Evolutionary conservation across 768 basidiomycete genomes (phyloP).

Genomic region (Suillus luteus): DNA sequence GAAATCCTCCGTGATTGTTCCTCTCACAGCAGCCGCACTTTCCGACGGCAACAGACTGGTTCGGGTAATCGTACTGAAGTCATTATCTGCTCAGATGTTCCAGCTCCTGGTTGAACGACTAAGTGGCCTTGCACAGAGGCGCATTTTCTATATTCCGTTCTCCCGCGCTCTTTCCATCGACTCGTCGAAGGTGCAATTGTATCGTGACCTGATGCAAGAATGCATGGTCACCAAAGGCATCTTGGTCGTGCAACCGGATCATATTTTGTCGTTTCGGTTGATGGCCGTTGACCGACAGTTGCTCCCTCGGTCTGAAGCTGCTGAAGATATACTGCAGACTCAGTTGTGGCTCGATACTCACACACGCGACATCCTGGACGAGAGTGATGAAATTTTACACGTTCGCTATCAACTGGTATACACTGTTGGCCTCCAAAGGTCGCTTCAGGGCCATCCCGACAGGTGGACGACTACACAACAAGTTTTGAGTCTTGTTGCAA

Average conservation of each 20-base stretch:
- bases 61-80: slow-evolving; percentile 31
- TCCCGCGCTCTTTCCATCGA: slow-evolving; percentile 24
- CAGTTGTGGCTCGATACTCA: slow-evolving; percentile 13
- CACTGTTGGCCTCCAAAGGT: background rate
- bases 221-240: slow-evolving; percentile 26
- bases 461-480: slow-evolving; percentile 31
- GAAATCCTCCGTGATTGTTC: slow-evolving; percentile 35
- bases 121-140: slow-evolving; percentile 28
- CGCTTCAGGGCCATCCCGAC: background rate
- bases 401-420: slow-evolving; percentile 4
- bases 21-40: slow-evolving; percentile 24
- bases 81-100: slow-evolving; percentile 31
- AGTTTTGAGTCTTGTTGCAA: slow-evolving; percentile 29
- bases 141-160: slow-evolving; percentile 31
- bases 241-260: slow-evolving; percentile 33
- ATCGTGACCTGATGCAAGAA: slow-evolving; percentile 23
- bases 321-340: slow-evolving; percentile 27
- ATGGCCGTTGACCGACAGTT: slow-evolving; percentile 28
- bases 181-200: slow-evolving; percentile 17
- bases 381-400: background rate
- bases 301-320: slow-evolving; percentile 2
- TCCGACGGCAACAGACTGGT: slow-evolving; percentile 28
- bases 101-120: slow-evolving; percentile 26
- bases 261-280: slow-evolving; percentile 34
- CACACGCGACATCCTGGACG: background rate